A percentile compares a stretch with the other conserved stretches of the same genome.
Conservation (phyloP, 2,329 filamentous ascomycete genomes). For the Hyphodiscus sp. region DNA sequence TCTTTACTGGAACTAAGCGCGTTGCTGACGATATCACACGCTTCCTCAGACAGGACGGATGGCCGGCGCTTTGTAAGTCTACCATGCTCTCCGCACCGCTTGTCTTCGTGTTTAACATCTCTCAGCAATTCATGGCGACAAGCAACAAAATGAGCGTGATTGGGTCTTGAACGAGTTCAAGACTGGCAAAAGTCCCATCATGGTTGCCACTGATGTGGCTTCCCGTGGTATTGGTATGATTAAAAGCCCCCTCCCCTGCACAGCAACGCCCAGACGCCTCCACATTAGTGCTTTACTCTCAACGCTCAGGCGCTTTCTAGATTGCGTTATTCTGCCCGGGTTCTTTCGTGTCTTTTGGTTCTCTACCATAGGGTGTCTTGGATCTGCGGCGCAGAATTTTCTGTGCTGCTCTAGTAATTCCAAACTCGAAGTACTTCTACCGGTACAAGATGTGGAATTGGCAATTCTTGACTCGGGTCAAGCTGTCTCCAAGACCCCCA, state of each 20-base stretch:
- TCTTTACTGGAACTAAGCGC: constrained; percentile 92
- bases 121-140: constrained; percentile 93
- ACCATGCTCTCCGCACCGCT: constrained; percentile 39
- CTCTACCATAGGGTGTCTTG: constrained; percentile 79
- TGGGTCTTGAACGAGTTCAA: constrained; percentile 99
- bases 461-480: constrained; percentile 72
- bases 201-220: constrained; percentile 99
- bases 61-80: constrained; percentile 86
- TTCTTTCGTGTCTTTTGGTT: constrained; percentile 78
- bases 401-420: constrained; percentile 67
- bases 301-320: constrained; percentile 79
- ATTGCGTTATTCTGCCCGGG: constrained; percentile 90
- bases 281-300: constrained; percentile 80
- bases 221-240: constrained; percentile 99
- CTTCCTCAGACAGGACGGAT: constrained; percentile 95
- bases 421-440: constrained; percentile 59
- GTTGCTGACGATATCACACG: constrained; percentile 96
- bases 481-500: constrained; percentile 67
- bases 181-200: constrained; percentile 98
- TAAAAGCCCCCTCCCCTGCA: constrained; percentile 46
- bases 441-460: constrained; percentile 72
- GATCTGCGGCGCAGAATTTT: constrained; percentile 65
- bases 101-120: constrained; percentile 40
- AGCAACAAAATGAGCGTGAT: constrained; percentile 98
- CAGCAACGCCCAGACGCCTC: constrained; percentile 52